Conservation (phyloP, 257 asterid genomes). For the Petunia secreta region DNA sequence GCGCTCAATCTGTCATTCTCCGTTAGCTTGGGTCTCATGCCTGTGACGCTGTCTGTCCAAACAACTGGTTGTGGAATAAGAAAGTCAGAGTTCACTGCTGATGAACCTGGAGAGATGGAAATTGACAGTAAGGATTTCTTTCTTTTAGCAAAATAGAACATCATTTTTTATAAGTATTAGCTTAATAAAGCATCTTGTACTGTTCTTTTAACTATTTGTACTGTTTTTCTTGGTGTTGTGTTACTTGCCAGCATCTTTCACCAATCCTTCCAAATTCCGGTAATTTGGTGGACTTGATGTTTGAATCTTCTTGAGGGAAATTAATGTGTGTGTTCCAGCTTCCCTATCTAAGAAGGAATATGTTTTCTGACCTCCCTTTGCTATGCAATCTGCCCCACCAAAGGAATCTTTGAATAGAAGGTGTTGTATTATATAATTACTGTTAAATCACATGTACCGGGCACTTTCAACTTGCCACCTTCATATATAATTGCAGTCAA, state of each 20-base stretch:
- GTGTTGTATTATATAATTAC: slow-evolving; percentile 12
- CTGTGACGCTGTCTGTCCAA: slow-evolving; percentile 64
- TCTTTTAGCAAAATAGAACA: background rate
- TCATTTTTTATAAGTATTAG: background rate
- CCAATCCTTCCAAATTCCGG: slow-evolving; percentile 1
- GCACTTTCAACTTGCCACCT: slow-evolving; percentile 1
- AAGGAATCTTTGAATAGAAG: slow-evolving; percentile 1
- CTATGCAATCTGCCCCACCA: slow-evolving; percentile 11
- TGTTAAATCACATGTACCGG: background rate
- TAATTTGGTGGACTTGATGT: slow-evolving; percentile 12
- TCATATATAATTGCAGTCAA: background rate
- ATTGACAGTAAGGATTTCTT: slow-evolving; percentile 61
- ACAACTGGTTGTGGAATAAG: slow-evolving; percentile 94
- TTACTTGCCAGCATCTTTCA: slow-evolving; percentile 8
- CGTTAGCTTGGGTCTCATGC: slow-evolving; percentile 90
- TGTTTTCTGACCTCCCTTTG: slow-evolving; percentile 17
- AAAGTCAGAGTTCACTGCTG: slow-evolving; percentile 66
- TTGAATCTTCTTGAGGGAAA: slow-evolving; percentile 9
- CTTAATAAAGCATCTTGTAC: background rate
- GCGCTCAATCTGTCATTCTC: slow-evolving; percentile 79
- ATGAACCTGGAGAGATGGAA: slow-evolving; percentile 67
- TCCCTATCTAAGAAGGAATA: slow-evolving; percentile 14
- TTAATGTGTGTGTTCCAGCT: slow-evolving; percentile 8
- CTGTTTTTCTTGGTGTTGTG: slow-evolving; percentile 4
- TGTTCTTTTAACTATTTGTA: background rate